Evolutionary conservation across 1,284 basidiomycete species (phyloP).

Genomic region (Malassezia dermatis): DNA sequence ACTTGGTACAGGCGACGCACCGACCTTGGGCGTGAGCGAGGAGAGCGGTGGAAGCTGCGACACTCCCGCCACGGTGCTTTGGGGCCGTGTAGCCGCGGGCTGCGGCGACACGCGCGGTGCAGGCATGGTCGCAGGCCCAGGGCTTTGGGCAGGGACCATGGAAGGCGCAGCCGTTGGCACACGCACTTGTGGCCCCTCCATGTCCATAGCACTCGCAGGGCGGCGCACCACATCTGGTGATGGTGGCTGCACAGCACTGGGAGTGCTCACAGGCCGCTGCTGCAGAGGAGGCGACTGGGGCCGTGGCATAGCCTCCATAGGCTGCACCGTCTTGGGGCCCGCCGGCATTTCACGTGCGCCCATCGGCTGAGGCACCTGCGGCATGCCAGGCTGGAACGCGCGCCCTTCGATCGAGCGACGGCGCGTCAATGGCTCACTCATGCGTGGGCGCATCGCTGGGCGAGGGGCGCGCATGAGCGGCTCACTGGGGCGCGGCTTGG

Average conservation of each 20-base stretch:
- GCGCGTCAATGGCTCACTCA: background rate
- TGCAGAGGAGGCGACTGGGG: background rate
- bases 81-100: background rate
- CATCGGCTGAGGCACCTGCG: conserved; percentile 4
- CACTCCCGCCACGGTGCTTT: background rate
- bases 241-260: background rate
- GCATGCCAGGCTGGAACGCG: conserved; percentile 1
- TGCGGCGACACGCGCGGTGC: background rate
- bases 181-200: background rate
- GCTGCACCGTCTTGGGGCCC: background rate
- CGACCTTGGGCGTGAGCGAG: background rate
- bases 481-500: background rate
- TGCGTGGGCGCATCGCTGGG: background rate
- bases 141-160: background rate
- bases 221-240: background rate
- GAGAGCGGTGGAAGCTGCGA: background rate
- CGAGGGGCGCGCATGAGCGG: background rate
- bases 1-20: background rate
- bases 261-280: background rate
- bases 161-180: background rate
- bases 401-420: background rate
- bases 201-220: background rate
- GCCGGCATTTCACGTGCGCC: conserved; percentile 13
- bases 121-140: background rate
- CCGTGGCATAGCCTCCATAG: background rate